phyloP scores from a whole-genome alignment of 73 alveolate genomes.

The Breviolum minutum region DNA sequence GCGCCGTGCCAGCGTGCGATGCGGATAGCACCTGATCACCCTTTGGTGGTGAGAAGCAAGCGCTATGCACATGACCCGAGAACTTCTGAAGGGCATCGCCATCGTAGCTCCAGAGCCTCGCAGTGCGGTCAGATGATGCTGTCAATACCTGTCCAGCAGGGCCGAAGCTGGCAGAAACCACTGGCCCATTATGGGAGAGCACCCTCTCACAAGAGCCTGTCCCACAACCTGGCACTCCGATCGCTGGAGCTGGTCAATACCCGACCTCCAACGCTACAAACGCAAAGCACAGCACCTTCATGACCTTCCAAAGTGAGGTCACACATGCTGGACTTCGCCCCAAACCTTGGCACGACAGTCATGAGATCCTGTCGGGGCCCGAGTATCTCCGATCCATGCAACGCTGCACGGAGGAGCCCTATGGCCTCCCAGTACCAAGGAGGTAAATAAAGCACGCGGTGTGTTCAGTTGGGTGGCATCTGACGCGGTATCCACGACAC shows the following conservation, averaged over 20 bases:
- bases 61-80: not conserved
- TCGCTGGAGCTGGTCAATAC: constrained; percentile 19
- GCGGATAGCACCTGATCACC: constrained; percentile 69
- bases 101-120: not conserved
- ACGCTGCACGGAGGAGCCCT: not conserved
- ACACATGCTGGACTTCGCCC: not conserved
- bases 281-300: constrained; percentile 29
- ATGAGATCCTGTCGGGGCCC: constrained; percentile 2
- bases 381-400: not conserved
- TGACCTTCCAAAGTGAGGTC: constrained; percentile 27
- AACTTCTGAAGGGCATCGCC: not conserved
- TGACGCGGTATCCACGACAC: constrained; percentile 23
- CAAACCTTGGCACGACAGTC: not conserved
- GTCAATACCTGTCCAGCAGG: constrained; percentile 1
- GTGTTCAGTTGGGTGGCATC: constrained; percentile 11
- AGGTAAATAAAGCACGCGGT: not conserved
- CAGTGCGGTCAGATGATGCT: constrained; percentile 5
- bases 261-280: not conserved
- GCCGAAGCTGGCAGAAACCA: constrained; percentile 29
- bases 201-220: constrained; percentile 6
- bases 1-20: constrained; percentile 65
- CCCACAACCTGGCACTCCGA: constrained; percentile 9
- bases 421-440: constrained; percentile 25
- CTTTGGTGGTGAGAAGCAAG: constrained; percentile 3
- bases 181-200: constrained; percentile 37